A percentile compares a stretch with the other conserved stretches of the same genome.
These are phyloP conservation scores for Aspergillus arachidicola DNA, from an alignment of 2,329 filamentous ascomycete species.

Conservation along the genomic window DNA sequence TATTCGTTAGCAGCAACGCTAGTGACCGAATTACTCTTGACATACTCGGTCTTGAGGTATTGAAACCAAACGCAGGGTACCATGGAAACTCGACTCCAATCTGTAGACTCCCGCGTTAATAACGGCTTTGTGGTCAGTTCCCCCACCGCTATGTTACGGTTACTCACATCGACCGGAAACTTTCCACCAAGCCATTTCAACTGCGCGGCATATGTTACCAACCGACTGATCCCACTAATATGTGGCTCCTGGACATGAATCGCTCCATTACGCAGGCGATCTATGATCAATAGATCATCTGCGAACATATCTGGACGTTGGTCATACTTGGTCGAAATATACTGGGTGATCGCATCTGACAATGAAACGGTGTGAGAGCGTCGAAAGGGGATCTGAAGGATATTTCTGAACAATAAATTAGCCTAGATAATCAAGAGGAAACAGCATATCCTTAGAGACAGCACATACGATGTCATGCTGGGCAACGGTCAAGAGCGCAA, in stretches of 20 bases:
- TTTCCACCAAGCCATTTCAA: slow-evolving; percentile 91
- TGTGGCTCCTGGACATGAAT: slow-evolving; percentile 88
- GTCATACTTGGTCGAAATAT: slow-evolving; percentile 98
- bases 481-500: slow-evolving; percentile 14
- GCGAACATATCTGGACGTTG: slow-evolving; percentile 97
- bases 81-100: slow-evolving; percentile 94
- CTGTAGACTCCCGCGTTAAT: slow-evolving; percentile 46
- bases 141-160: background rate
- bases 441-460: background rate
- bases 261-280: slow-evolving; percentile 80
- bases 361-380: slow-evolving; percentile 78
- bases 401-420: slow-evolving; percentile 38
- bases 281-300: slow-evolving; percentile 83
- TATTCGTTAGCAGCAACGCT: background rate
- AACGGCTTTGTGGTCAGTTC: background rate
- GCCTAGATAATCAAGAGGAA: background rate
- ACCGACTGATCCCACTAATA: slow-evolving; percentile 78
- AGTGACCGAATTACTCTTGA: slow-evolving; percentile 9
- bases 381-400: slow-evolving; percentile 82
- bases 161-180: slow-evolving; percentile 85
- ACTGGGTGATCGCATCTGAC: slow-evolving; percentile 81
- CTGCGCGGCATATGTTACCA: slow-evolving; percentile 91
- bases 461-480: slow-evolving; percentile 41
- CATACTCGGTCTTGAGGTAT: slow-evolving; percentile 68
- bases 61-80: slow-evolving; percentile 93